Evolutionary conservation across 179 eudicot species (phyloP).

Genomic region (Beta lomatogona): DNA sequence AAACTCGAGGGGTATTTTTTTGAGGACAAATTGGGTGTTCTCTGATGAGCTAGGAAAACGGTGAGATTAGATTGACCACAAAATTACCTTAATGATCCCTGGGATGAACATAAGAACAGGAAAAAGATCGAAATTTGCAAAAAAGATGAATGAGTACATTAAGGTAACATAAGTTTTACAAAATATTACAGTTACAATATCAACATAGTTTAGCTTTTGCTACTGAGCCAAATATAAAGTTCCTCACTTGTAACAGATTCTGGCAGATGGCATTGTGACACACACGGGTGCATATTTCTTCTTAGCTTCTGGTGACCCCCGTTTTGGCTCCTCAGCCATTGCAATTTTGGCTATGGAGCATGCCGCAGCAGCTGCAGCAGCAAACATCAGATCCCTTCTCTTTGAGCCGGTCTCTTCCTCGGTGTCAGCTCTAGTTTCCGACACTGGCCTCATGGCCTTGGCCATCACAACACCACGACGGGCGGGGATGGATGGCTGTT

Average conservation of each 20-base stretch:
- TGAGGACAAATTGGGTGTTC: not conserved
- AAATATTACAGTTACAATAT: slow-evolving; percentile 17
- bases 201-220: slow-evolving; percentile 9
- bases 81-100: no score
- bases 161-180: slow-evolving; percentile 4
- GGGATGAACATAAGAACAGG: not conserved
- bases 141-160: not conserved
- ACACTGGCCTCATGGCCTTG: slow-evolving; percentile 43
- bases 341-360: slow-evolving; percentile 53
- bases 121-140: not conserved
- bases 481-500: slow-evolving; percentile 31
- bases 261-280: slow-evolving; percentile 76
- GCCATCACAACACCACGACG: slow-evolving; percentile 46
- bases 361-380: slow-evolving; percentile 55
- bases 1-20: no score
- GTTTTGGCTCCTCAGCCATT: slow-evolving; percentile 68
- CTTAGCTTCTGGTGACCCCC: slow-evolving; percentile 66
- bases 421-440: slow-evolving; percentile 22
- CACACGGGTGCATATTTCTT: slow-evolving; percentile 75
- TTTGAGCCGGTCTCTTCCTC: slow-evolving; percentile 36
- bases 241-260: slow-evolving; percentile 58
- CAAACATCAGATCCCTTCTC: slow-evolving; percentile 70
- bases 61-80: no score
- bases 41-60: no score
- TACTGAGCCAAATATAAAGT: not conserved